Base-by-base conservation (phyloP, 495 filamentous ascomycete genomes). In the Hypoxylon perforatum region DNA sequence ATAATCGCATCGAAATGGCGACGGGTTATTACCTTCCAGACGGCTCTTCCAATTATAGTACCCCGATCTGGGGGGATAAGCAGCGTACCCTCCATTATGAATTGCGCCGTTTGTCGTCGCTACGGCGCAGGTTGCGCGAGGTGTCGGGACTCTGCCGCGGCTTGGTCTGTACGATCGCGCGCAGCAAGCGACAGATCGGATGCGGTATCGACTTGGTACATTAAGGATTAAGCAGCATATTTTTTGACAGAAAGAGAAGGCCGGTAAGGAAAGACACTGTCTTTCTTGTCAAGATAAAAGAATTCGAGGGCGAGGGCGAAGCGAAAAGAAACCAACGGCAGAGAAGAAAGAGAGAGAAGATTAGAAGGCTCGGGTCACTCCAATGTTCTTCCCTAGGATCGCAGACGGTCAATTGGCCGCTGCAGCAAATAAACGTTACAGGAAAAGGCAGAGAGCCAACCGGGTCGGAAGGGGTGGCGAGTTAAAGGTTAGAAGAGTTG, bases 81-180 rank as follows among this genome's bases (percentile, higher is more conserved):
- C 67, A 87, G 76, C 56, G 75, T 62, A n/a, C 84, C 85, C 69
- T 87, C 85, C 84, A 87, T 86, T 25, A 69, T 68, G 46, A 65
- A 69, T 65, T 67, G 60, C 38, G 49, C 48, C 56, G 39, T 60
- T 69, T 61, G 64, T 57, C 42, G 42, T 71, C 54, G 50, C 25
- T 59, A 56, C 38, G 51, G 53, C 50, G 56, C 38, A 30, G 25
- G 49, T 53, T 66, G 64, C 42, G 69, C 61, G 64, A 61, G 52
- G 25, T 30, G 49, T 64, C 44, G 61, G 36, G 45, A 56, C 18
- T 57, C 51, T 64, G 51, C 50, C 51, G 50, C 46, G 18, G 39
- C 51, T 52, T 57, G 46, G 45, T 49, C 28, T 52, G 60, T 69
- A 60, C 49, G 56, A 65, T 57, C 55, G 66, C 66, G 61, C 66